Base-by-base conservation (phyloP, 2,329 filamentous ascomycete genomes). In the Elsinoe perseae region DNA sequence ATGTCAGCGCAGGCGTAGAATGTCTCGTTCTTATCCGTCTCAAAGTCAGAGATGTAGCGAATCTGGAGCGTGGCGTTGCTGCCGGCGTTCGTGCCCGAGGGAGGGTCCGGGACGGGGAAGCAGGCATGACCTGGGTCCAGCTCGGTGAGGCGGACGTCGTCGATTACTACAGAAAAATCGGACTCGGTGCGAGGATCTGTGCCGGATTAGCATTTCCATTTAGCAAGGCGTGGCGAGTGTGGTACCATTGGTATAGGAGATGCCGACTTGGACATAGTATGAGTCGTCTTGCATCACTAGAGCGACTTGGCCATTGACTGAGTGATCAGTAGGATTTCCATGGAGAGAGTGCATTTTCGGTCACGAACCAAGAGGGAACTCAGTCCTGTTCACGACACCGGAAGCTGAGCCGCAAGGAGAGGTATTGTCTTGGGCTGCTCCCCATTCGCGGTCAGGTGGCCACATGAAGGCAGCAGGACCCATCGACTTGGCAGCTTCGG, bases 401-500 rank as follows among this genome's bases (percentile, higher is more conserved):
- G 72, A 70, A 9, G 70, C 67, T 9, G 79, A 81, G 54, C 81
- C 81, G 62, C 82, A 84, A 0, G 81, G 81, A 5, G 75, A 72
- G 4, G 66, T 77, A 62, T 83, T 83, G 63, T 84, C 81, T 34
- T 74, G 68, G 10, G 72, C 71, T 27, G 75, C 77, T 50, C 72
- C 72, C 80, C 80, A 85, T 38, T 71, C 69, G 53, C 81, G 73
- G 66, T 83, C 80, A 12, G 72, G 64, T 3, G 81, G 81, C 80
- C 81, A 84, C 67, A 83, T 70, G 64, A 84, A 82, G 8, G 77
- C 79, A 18, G 80, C 79, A 6, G 80, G 80, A 9, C 80, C 80
- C 76, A 80, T 80, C 64, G 40, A 60, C 64, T 54, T 42, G 4
- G 52, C 52, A 12, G 48, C 48, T 21, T 52, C 48, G 30, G 48